Conservation (phyloP, 2,329 filamentous ascomycete genomes). For the Neofusicoccum sp. region DNA sequence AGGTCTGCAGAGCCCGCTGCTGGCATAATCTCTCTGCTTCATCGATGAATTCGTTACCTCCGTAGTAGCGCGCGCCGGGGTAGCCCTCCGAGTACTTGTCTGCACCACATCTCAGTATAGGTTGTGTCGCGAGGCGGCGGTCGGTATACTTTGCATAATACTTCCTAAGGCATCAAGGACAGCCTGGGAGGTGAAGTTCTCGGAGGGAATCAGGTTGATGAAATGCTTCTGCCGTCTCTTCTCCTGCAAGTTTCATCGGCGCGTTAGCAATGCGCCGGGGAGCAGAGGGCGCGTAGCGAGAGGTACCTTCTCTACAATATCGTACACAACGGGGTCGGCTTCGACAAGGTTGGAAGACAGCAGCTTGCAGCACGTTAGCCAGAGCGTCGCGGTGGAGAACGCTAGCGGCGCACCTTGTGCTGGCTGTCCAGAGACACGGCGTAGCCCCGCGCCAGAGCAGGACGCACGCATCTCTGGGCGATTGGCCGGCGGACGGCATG, state of each 20-base stretch:
- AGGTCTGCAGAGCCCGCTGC: conserved; percentile 85
- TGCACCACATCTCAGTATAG: conserved; percentile 41
- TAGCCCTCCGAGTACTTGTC: conserved; percentile 99
- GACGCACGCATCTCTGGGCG: conserved; percentile 30
- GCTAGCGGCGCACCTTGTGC: conserved; percentile 41
- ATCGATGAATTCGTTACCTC: conserved; percentile 98
- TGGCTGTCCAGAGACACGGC: conserved; percentile 46
- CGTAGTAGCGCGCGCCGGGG: conserved; percentile 97
- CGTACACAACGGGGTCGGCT: conserved; percentile 81
- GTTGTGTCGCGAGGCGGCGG: conserved; percentile 64
- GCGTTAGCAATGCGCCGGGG: conserved; percentile 3
- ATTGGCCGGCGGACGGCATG: conserved; percentile 4
- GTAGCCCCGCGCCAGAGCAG: conserved; percentile 37
- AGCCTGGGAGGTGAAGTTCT: conserved; percentile 98
- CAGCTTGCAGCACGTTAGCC: conserved; percentile 55
- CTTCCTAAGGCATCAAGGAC: conserved; percentile 93
- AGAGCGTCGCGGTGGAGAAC: neutral
- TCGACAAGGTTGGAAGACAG: conserved; percentile 76
- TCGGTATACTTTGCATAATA: conserved; percentile 43
- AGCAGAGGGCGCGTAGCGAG: neutral
- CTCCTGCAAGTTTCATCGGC: conserved; percentile 58
- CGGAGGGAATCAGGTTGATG: conserved; percentile 97
- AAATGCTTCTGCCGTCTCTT: conserved; percentile 96
- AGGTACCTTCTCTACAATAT: conserved; percentile 84
- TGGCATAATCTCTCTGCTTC: conserved; percentile 94